Conservation (phyloP, 2,329 filamentous ascomycete genomes). For the Aspergillus fumigatus region DNA sequence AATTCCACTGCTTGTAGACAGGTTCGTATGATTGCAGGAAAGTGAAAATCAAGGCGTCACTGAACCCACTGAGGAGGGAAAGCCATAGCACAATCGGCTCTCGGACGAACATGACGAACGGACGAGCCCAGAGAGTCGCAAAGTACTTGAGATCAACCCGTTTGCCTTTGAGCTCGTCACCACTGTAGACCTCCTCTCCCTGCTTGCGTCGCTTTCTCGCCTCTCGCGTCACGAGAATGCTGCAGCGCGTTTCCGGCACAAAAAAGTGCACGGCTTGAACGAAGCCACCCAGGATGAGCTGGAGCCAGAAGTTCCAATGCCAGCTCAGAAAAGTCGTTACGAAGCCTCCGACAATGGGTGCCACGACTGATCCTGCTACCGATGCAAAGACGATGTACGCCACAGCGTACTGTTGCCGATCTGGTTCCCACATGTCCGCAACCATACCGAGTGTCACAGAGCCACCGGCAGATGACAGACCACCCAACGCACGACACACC, state of each 20-base stretch:
- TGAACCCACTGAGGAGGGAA: constrained; percentile 68
- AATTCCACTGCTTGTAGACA: constrained; percentile 40
- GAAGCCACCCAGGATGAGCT: constrained; percentile 52
- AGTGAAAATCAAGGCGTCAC: constrained; percentile 72
- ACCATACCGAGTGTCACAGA: constrained; percentile 72
- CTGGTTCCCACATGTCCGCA: constrained; percentile 67
- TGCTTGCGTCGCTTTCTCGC: constrained; percentile 52
- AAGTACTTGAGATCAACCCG: constrained; percentile 45
- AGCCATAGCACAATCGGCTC: constrained; percentile 70
- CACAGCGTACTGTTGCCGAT: constrained; percentile 69
- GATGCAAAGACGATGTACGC: constrained; percentile 74
- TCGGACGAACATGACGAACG: constrained; percentile 68
- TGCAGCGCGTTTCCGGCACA: constrained; percentile 59
- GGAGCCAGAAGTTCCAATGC: constrained; percentile 63
- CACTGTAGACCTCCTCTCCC: constrained; percentile 62
- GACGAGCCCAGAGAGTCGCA: constrained; percentile 53
- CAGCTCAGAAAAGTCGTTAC: constrained; percentile 49
- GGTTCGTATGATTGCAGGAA: constrained; percentile 67
- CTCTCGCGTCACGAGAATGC: constrained; percentile 54
- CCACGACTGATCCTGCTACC: constrained; percentile 66
- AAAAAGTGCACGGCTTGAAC: constrained; percentile 50
- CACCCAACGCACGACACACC: constrained; percentile 63
- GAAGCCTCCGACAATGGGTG: constrained; percentile 52
- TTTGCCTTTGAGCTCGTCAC: constrained; percentile 46
- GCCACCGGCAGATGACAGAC: constrained; percentile 66